Conservation (phyloP, 2,329 filamentous ascomycete species). For the Talaromyces sp. region DNA sequence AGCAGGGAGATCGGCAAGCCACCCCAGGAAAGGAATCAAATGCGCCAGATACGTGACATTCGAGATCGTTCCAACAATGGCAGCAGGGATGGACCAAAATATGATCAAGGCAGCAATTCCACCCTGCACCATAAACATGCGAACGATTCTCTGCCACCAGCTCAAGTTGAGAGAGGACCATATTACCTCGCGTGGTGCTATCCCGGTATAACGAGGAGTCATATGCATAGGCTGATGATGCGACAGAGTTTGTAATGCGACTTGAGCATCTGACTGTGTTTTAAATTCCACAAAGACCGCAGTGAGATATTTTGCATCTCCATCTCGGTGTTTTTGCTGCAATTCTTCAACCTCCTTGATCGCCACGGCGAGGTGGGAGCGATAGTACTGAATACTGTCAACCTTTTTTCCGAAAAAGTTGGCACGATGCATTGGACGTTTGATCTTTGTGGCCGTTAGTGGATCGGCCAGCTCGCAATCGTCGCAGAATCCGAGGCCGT, state of each 20-base stretch:
- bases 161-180: conserved; percentile 79
- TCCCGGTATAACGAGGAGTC: conserved; percentile 79
- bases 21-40: conserved; percentile 61
- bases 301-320: conserved; percentile 63
- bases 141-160: conserved; percentile 78
- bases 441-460: conserved; percentile 35
- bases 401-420: conserved; percentile 77
- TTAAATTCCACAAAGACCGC: conserved; percentile 89
- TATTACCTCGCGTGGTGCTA: conserved; percentile 79
- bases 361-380: conserved; percentile 67
- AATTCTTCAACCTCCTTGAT: conserved; percentile 65
- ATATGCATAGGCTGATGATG: conserved; percentile 85
- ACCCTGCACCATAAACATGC: conserved; percentile 64
- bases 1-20: conserved; percentile 68
- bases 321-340: conserved; percentile 62
- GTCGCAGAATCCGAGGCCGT: conserved; percentile 22
- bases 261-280: conserved; percentile 76
- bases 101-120: conserved; percentile 75
- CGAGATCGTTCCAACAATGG: conserved; percentile 78
- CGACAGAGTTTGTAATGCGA: conserved; percentile 77
- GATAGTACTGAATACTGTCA: conserved; percentile 85
- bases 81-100: conserved; percentile 78
- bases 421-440: conserved; percentile 69
- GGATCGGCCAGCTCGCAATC: conserved; percentile 32
- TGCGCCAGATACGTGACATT: conserved; percentile 69